Base-by-base conservation (phyloP, 1,139 yeast species). In the Taphrina wiesneri region DNA sequence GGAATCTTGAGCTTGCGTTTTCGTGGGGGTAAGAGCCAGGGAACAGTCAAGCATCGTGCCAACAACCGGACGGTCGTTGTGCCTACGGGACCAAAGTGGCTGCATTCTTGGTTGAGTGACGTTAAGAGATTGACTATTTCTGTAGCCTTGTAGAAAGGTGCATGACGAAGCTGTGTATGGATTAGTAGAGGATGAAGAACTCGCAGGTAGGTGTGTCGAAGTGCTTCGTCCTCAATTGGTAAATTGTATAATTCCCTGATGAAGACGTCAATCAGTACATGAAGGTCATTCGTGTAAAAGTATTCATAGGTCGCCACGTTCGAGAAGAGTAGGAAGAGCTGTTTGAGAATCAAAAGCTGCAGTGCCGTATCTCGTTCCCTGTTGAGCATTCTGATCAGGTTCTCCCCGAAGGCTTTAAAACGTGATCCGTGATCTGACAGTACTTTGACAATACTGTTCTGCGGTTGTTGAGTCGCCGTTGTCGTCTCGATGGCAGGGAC, bases 221-320 rank as follows among this genome's bases (percentile, higher is more conserved):
- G 78, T 25, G 60, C 56, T 34, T 63, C 57, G 11, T 49, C 45
- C 80, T 70, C 83, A 46, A 81, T 85, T 3, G 86, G 78, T 61
- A 90, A 76, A 73, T 91, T 85, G 70, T 84, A 83, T 66, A 92
- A 79, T 74, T 92, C 97, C 67, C 98, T 79, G 3, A 91, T 81
- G 65, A 92, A 81, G 7, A 93, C 90, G 71, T 91, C 97, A n/a
- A 88, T 85, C 68, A 93, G 81, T 4, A 93, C 96, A 72, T 87
- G 85, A 68, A 92, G 77, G 75, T 93, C 99, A 73, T 93, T 93
- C 69, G 89, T 79, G 74, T 93, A 93, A 64, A 88, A 83, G 69
- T 86, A 81, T 64, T 87, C 88, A 49, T 85, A 79, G 0, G 93
- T 86, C 61, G 79, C 78, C 0, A 85, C 80, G 13, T 88, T 84